Evolutionary conservation across 1,284 basidiomycete species (phyloP).

Genomic region (Leucoagaricus sp.): DNA sequence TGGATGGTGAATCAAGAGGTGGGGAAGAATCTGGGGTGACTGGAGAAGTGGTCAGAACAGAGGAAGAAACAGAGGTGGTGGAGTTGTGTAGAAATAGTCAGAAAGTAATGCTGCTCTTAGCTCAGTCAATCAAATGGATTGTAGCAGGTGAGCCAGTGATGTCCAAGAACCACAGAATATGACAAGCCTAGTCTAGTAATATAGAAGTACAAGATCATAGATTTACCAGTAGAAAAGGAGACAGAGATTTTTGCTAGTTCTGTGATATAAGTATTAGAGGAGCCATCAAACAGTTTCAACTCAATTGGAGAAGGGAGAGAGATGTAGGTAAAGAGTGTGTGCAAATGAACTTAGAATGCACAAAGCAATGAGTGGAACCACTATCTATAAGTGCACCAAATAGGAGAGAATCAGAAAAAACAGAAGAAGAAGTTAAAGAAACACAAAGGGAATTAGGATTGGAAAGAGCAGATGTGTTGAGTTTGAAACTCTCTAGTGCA

Average conservation of each 20-base stretch:
- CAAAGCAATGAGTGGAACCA: neutral
- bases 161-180: neutral
- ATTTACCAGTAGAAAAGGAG: neutral
- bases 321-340: neutral
- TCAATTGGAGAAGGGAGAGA: neutral
- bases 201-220: neutral
- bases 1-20: too few species aligned
- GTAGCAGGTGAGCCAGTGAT: neutral
- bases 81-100: neutral
- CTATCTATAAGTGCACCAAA: neutral
- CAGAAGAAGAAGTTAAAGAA: neutral
- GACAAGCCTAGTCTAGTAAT: neutral
- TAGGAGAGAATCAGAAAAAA: neutral
- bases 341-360: neutral
- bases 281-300: neutral
- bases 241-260: neutral
- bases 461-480: neutral
- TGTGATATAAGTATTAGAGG: neutral
- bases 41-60: neutral
- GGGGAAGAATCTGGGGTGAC: neutral
- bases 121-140: slow-evolving; percentile 9
- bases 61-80: neutral
- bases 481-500: neutral
- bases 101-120: neutral
- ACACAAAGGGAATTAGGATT: neutral